Base-by-base conservation (phyloP, 208 protist species). In the Leishmania gerbilli region DNA sequence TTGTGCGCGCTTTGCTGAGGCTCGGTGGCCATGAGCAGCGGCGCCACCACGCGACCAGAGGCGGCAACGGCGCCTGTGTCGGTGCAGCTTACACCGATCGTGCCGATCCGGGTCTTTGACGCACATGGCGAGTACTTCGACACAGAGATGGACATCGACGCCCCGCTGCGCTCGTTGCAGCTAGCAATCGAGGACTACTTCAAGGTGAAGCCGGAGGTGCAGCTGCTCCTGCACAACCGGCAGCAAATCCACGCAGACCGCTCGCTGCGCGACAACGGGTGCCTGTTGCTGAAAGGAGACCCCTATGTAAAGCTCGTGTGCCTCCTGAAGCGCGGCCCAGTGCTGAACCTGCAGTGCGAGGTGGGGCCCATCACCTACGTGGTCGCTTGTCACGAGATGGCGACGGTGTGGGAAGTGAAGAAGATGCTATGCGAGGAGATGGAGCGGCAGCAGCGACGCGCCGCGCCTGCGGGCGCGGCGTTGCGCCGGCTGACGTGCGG, bases 221-320 rank as follows among this genome's bases (percentile, higher is more conserved):
- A 97, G 80, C 81, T 95, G 56, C 86, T 97, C 21, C 81, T 94
- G 64, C 92, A 97, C 88, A 95, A 91, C 86, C 90, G 94, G 17
- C 89, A 92, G 71, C 88, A 92, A 40, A 85, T 96, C 24, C 75
- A 93, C 85, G 71, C 88, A 13, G 84, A 90, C 37, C 71, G 85
- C 51, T 91, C 92, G 17, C 87, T 97, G 72, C 83, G 85, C 2
- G 88, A 89, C 55, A 97, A 95, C 77, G 92, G 92, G 13, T 97
- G 94, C 79, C 84, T 95, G 67, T 68, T 97, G 77, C 90, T 95
- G 27, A 97, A 97, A 77, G 94, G 94, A n/a, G 94, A 97, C 77
- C 94, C 94, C 3, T 96, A 89, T 76, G 85, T 97, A 65, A 95
- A 93, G 81, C 74, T 97, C 19, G 82, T 94, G 6, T 90, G 88